A percentile compares a stretch with the other conserved stretches of the same genome.
phyloP scores from a whole-genome alignment of 2,329 filamentous ascomycete genomes.

The Monascus ruber region DNA sequence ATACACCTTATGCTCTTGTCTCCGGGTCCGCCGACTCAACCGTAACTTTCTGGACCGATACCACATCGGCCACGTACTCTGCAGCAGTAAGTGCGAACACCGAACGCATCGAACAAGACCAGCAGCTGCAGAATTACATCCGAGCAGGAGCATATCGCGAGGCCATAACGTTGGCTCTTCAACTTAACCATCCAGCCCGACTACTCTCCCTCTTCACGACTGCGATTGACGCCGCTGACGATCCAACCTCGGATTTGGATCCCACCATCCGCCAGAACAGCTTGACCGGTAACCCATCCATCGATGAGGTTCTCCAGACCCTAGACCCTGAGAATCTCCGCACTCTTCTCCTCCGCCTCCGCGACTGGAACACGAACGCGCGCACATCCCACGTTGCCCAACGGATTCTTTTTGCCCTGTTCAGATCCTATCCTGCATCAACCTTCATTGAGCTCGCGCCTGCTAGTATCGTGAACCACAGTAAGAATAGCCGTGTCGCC shows the following conservation, averaged over 20 bases:
- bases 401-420: conserved; percentile 65
- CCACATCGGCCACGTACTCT: conserved; percentile 66
- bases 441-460: conserved; percentile 59
- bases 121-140: conserved; percentile 87
- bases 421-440: conserved; percentile 68
- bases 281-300: conserved; percentile 40
- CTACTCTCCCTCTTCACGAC: conserved; percentile 73
- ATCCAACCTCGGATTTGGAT: conserved; percentile 28
- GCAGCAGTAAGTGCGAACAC: conserved; percentile 63
- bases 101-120: conserved; percentile 82
- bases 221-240: conserved; percentile 64
- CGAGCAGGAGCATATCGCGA: conserved; percentile 79
- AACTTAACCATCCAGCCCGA: conserved; percentile 86
- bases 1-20: conserved; percentile 54
- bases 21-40: conserved; percentile 89
- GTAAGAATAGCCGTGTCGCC: conserved; percentile 28
- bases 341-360: conserved; percentile 63
- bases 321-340: conserved; percentile 81
- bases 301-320: conserved; percentile 71
- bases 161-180: conserved; percentile 81
- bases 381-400: conserved; percentile 77
- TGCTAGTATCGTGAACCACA: conserved; percentile 16
- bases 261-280: conserved; percentile 17
- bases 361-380: conserved; percentile 97
- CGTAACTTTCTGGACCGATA: conserved; percentile 92